These are phyloP conservation scores for Erysimum cheiranthoides DNA, from an alignment of 345 rosid species.

Conservation along the genomic window DNA sequence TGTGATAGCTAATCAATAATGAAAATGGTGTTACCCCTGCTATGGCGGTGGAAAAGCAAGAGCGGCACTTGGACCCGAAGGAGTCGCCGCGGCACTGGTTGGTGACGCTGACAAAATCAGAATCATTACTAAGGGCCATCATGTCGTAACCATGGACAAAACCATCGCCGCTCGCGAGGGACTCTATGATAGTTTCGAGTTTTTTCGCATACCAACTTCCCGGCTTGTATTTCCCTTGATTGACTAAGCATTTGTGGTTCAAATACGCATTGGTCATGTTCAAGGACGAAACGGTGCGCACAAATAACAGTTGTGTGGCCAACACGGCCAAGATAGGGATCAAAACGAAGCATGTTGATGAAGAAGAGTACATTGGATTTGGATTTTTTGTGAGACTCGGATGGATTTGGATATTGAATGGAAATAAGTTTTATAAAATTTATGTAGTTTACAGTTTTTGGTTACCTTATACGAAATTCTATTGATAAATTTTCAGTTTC, in stretches of 20 bases:
- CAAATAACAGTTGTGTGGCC: slow-evolving; percentile 25
- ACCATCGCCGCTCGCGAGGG: neutral
- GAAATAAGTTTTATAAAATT: neutral
- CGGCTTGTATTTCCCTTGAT: slow-evolving; percentile 26
- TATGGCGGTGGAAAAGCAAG: slow-evolving; percentile 49
- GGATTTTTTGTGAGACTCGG: neutral
- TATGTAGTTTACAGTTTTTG: neutral
- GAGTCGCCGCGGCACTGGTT: slow-evolving; percentile 66
- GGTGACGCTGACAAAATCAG: slow-evolving; percentile 44
- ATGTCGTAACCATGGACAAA: slow-evolving; percentile 39
- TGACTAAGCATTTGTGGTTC: slow-evolving; percentile 21
- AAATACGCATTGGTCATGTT: slow-evolving; percentile 30
- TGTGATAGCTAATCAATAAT: neutral
- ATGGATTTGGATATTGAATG: neutral
- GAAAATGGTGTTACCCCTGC: slow-evolving; percentile 35
- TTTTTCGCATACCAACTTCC: slow-evolving; percentile 20
- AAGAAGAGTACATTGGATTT: slow-evolving; percentile 1
- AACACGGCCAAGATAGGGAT: slow-evolving; percentile 1
- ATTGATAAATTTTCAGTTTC: neutral
- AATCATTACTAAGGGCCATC: slow-evolving; percentile 33
- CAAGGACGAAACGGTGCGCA: slow-evolving; percentile 9
- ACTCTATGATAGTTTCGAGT: neutral
- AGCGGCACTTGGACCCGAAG: slow-evolving; percentile 47
- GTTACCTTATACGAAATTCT: neutral
- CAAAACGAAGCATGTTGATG: neutral